Base-by-base conservation (phyloP, 225 moss, liverwort and hornwort genomes). In the Marchantia paleacea region DNA sequence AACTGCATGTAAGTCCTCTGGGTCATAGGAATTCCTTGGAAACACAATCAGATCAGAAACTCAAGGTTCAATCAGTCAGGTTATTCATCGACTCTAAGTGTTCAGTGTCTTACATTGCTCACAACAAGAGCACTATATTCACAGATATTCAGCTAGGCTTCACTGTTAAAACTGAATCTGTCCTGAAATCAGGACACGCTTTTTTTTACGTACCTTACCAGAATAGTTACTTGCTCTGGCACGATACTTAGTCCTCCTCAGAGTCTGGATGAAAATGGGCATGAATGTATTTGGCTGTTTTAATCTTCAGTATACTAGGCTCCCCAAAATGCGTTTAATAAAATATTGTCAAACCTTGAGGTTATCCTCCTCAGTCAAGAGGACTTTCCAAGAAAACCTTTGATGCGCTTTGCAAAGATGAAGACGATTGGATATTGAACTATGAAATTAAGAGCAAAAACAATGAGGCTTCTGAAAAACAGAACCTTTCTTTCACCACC, bases 211-310 rank as follows among this genome's bases (percentile, higher is more conserved):
- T 48, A 87, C 82, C 82, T 85, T 85, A 76, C 67, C 76, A 39
- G 84, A 80, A 69, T 80, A 85, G 57, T 24, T 77, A 55, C 80
- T 80, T 80, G 60, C 80, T 61, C 61, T 82, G 76, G 80, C 66
- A 78, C 51, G 61, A 24, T 82, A 84, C 73, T 87, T 85, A 72
- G 72, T 82, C 68, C 82, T 85, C 66, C 85, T 81, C 10, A 84
- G 84, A 69, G 79, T 80, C 85, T 87, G 87, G 65, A 77, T 6
- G 49, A 84, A 1, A 68, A 76, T 25, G 20, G 48, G 48, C 48
- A 48, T 11, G 10, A 66, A 7, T 8, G 28, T 9, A 16, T 12
- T 66, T 12, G 39, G 39, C 39, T 39, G 39, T 39, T 39, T 39
- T 39, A 39, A 39, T 2, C 5, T 39, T 39, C 39, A 39, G 39